Base-by-base conservation (phyloP, 2,329 filamentous ascomycete species). In the Diaporthe sp. region DNA sequence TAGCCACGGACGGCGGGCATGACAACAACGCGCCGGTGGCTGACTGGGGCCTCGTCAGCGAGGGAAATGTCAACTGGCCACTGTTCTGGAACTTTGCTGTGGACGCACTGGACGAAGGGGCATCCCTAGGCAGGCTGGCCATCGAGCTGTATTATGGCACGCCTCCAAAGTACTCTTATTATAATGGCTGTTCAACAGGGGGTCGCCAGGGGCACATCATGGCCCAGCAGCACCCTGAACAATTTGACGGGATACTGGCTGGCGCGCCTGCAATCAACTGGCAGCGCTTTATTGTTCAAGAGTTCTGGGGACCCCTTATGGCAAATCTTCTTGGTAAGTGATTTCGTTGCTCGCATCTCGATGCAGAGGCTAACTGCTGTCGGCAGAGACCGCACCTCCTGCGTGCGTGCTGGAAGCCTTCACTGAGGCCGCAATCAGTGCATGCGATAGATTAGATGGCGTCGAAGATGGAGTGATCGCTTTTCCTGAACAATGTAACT, bases 161-260 rank as follows among this genome's bases (percentile, higher is more conserved):
- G 28, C 74, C 80, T 3, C 82, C 82, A 58, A 72, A 72, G 19
- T 87, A 87, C 79, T 88, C 86, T 10, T 92, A 91, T 80, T 92
- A 88, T 78, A 83, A 85, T 19, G 90, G 89, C 51, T 92, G 90
- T 80, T 91, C 89, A 0, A 92, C 89, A 0, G 90, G 91, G 37
- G 91, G 91, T 0, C 84, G 90, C 0, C 90, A 92, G 81, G 90
- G 90, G 9, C 79, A 89, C 42, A 87, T 87, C 75, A 84, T 87
- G 62, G 85, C 87, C 5, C 86, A 91, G 78, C 80, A 84, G 31
- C 90, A 86, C 77, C 89, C 89, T 0, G 82, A 88, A 12, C 88
- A 89, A 73, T 91, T 91, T 75, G 89, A 92, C 75, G 90, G 89
- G 15, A 86, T 90, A 19, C 81, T 90, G 0, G 86, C 89, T 10